These are phyloP conservation scores for Monosporascus sp. DNA, from an alignment of 2,329 filamentous ascomycete genomes.

Conservation along the genomic window DNA sequence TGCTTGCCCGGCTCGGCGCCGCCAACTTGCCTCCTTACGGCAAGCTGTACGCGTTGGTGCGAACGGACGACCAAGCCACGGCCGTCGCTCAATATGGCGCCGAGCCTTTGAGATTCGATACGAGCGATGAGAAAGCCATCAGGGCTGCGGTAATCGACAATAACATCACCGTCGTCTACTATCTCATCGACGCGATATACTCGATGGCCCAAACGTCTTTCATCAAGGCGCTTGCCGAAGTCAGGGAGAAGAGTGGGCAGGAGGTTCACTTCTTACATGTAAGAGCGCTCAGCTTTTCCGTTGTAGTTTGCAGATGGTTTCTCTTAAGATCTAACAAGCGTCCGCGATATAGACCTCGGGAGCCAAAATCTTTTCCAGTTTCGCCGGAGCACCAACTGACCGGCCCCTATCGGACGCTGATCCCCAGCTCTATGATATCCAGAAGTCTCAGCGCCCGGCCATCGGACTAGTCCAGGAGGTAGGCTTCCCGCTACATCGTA, in stretches of 20 bases:
- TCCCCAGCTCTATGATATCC: slow-evolving; percentile 34
- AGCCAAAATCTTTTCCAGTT: slow-evolving; percentile 46
- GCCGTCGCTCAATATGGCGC: slow-evolving; percentile 37
- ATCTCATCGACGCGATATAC: slow-evolving; percentile 36
- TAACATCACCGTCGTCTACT: slow-evolving; percentile 43
- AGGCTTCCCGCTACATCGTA: neutral
- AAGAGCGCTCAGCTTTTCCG: slow-evolving; percentile 1
- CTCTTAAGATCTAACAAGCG: neutral
- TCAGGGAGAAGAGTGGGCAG: slow-evolving; percentile 33
- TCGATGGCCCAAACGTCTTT: slow-evolving; percentile 29
- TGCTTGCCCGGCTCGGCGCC: slow-evolving; percentile 34
- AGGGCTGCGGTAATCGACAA: slow-evolving; percentile 32
- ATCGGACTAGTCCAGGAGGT: slow-evolving; percentile 20
- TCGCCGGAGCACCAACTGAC: slow-evolving; percentile 37
- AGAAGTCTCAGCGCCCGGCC: slow-evolving; percentile 29
- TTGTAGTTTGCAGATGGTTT: neutral
- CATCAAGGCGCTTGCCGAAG: slow-evolving; percentile 39
- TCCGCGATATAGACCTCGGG: slow-evolving; percentile 34
- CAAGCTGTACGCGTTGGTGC: slow-evolving; percentile 41
- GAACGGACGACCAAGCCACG: slow-evolving; percentile 38
- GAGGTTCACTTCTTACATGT: slow-evolving; percentile 44
- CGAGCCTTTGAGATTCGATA: slow-evolving; percentile 34
- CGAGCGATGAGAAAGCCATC: slow-evolving; percentile 30
- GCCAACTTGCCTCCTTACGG: slow-evolving; percentile 35
- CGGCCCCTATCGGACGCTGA: slow-evolving; percentile 37